Conservation (phyloP, 176 grass and related monocot genomes). For the Eragrostis curvula region DNA sequence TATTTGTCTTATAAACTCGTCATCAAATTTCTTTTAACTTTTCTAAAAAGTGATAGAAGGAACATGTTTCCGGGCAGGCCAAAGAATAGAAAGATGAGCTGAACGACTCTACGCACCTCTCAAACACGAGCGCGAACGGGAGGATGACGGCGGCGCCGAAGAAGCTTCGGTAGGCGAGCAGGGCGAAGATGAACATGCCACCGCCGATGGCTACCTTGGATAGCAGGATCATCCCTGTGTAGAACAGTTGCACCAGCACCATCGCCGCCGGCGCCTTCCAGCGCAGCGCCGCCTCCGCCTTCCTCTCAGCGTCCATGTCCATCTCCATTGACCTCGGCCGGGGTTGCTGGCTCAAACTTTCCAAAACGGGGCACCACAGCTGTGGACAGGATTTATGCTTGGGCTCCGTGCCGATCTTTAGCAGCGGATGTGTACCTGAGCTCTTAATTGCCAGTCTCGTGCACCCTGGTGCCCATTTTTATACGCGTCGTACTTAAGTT, state of each 20-base stretch:
- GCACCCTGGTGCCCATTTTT: too few relatives aligned
- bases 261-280: conserved; percentile 43
- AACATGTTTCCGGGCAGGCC: too few relatives aligned
- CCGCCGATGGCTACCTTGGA: conserved; percentile 42
- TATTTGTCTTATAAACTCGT: too few relatives aligned
- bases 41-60: too few relatives aligned
- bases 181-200: conserved; percentile 48
- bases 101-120: conserved; percentile 15
- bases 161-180: conserved; percentile 46
- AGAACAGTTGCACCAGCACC: conserved; percentile 46
- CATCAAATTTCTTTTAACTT: too few relatives aligned
- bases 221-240: conserved; percentile 49
- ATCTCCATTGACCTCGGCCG: not conserved
- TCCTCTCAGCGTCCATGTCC: not conserved
- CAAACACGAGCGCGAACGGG: conserved; percentile 34
- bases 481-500: too few relatives aligned
- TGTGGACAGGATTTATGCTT: too few relatives aligned
- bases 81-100: too few relatives aligned
- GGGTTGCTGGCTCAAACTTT: not conserved
- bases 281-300: not conserved
- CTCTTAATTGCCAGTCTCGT: too few relatives aligned
- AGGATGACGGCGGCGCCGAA: conserved; percentile 41
- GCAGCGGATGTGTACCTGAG: too few relatives aligned
- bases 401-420: too few relatives aligned
- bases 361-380: too few relatives aligned